Base-by-base conservation (phyloP, 768 basidiomycete genomes). In the Russula dissimulans region DNA sequence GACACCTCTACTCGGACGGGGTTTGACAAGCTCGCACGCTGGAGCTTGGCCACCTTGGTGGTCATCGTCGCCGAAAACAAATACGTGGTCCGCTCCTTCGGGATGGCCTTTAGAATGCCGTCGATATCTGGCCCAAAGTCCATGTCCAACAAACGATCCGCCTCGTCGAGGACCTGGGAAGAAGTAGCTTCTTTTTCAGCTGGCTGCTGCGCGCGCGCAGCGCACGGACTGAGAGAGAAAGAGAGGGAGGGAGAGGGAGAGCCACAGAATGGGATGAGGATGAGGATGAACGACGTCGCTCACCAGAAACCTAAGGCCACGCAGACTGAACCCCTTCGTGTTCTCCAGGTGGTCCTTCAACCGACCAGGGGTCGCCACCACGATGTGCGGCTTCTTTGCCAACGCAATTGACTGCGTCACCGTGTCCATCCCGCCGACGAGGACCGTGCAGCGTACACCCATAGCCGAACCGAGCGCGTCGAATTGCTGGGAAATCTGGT, bases 61-160 rank as follows among this genome's bases (percentile, higher is more conserved):
- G 97, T 95, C 95, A 99, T 98, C 22, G 95, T 98, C 6, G 95
- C 97, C 12, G 95, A 97, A 76, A 94, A 99, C 1, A 99, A 81
- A 70, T 93, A 97, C 3, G 97, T 99, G 34, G 87, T 90, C 11
- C 97, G 83, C 67, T 97, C 95, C 68, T 85, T 91, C 22, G 95
- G 97, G 63, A 99, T 87, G 42, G 91, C 83, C 74, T 95, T 95
- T 39, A 99, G 80, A 68, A 99, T 94, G 76, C 91, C 93, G 77
- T 98, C 95, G 66, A 99, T 91, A 54, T 89, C 87, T 49, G 89
- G 87, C 18, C 92, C 93, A 65, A 98, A 98, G 71, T 98, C 95
- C 83, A 98, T 86, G 73, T 97, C 95, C 46, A 98, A 76, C 29
- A 99, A 75, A 52, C 95, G 82, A 75, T 99, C 95, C 7, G 97